These are phyloP conservation scores for Paralagenidium karlingii DNA, from an alignment of 352 stramenopile genomes.

Conservation along the genomic window DNA sequence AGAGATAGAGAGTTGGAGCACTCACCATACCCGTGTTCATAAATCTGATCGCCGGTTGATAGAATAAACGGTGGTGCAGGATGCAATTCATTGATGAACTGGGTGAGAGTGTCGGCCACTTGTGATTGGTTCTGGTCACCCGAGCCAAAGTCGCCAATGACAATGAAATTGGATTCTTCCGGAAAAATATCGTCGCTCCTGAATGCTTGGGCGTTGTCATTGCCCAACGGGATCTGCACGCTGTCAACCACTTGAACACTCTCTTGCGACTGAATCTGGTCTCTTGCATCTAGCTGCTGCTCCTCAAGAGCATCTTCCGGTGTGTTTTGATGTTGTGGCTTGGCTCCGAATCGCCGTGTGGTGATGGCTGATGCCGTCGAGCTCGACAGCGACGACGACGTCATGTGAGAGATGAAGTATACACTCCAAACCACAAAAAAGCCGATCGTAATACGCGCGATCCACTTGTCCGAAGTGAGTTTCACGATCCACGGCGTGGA, in stretches of 20 bases:
- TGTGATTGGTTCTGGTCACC: constrained; percentile 41
- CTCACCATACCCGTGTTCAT: constrained; percentile 51
- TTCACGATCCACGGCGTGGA: too few species aligned
- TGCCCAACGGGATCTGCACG: background rate
- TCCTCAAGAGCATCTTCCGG: too few species aligned
- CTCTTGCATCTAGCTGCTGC: background rate
- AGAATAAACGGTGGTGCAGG: constrained; percentile 62
- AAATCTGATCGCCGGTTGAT: constrained; percentile 79
- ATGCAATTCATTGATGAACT: constrained; percentile 35
- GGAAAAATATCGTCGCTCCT: constrained; percentile 20
- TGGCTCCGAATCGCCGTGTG: too few species aligned
- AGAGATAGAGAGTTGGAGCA: too few species aligned
- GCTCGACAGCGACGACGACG: background rate
- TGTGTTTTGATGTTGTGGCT: too few species aligned
- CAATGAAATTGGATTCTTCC: constrained; percentile 55
- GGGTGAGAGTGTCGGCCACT: constrained; percentile 47
- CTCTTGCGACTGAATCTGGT: background rate
- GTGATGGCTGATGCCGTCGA: background rate
- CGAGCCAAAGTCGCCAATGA: constrained; percentile 74
- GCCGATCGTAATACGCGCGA: constrained; percentile 34
- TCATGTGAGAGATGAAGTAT: constrained; percentile 45
- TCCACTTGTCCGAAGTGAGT: constrained; percentile 56
- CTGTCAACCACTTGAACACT: background rate
- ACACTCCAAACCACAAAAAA: constrained; percentile 44
- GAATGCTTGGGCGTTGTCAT: background rate